These are phyloP conservation scores for Tolypocladium ophioglossoides DNA, from an alignment of 2,329 filamentous ascomycete genomes.

Conservation along the genomic window DNA sequence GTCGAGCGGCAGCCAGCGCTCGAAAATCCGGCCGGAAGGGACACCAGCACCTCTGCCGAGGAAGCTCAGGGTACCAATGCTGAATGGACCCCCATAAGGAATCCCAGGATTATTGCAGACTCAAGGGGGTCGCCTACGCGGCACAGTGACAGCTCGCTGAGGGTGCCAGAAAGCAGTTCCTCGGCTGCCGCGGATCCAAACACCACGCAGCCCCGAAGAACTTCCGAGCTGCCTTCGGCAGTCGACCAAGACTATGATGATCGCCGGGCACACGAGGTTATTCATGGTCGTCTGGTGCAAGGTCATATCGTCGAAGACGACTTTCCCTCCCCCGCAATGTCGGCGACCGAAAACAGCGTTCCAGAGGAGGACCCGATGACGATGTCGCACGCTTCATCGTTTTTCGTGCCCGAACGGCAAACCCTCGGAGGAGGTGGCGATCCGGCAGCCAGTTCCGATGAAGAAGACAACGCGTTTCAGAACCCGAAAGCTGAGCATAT, in stretches of 20 bases:
- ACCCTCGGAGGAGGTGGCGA: conserved; percentile 75
- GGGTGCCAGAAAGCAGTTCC: conserved; percentile 5
- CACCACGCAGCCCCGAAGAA: conserved; percentile 11
- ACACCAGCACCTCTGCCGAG: conserved; percentile 9
- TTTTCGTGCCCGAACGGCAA: conserved; percentile 60
- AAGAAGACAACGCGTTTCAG: conserved; percentile 83
- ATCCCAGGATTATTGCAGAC: conserved; percentile 27
- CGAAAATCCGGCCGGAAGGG: conserved; percentile 18
- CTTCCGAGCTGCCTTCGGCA: conserved; percentile 16
- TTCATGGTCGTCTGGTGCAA: conserved; percentile 80
- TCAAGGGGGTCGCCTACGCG: conserved; percentile 32
- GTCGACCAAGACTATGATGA: conserved; percentile 56
- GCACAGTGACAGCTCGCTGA: conserved; percentile 13
- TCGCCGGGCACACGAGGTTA: conserved; percentile 76
- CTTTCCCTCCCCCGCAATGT: conserved; percentile 68
- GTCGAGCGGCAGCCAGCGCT: conserved; percentile 36
- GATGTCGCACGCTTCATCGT: conserved; percentile 68
- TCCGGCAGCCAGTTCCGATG: conserved; percentile 72
- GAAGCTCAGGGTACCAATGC: conserved; percentile 9
- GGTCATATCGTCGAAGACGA: conserved; percentile 94
- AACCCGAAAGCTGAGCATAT: conserved; percentile 80
- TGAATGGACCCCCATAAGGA: conserved; percentile 11
- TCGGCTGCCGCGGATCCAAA: conserved; percentile 7
- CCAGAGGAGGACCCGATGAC: conserved; percentile 73
- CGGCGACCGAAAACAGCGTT: conserved; percentile 54